Evolutionary conservation across 371 early-diverging fungal genomes (phyloP).

Genomic region (Mucor sp.): DNA sequence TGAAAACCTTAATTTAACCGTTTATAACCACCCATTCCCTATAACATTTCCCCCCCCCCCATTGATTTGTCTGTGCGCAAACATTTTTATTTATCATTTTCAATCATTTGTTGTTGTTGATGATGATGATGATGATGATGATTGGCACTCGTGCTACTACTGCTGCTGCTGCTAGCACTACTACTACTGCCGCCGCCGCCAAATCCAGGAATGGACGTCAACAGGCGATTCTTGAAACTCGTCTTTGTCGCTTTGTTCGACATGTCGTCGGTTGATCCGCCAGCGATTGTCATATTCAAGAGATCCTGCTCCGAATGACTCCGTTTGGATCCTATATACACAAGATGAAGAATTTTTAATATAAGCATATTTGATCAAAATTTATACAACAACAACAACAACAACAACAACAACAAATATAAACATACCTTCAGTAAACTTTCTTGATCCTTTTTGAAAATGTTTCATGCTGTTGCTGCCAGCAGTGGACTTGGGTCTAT

Average conservation of each 20-base stretch:
- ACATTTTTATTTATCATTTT: constrained; percentile 4
- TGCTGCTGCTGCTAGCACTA: background rate
- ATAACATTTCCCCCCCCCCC: background rate
- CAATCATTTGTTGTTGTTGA: background rate
- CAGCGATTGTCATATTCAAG: constrained; percentile 17
- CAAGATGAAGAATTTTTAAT: constrained; percentile 19
- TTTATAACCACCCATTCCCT: background rate
- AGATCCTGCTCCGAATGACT: constrained; percentile 47
- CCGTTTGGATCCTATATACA: constrained; percentile 23
- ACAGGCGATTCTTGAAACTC: constrained; percentile 28
- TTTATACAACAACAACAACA: constrained; percentile 2
- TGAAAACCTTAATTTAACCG: constrained; percentile 1
- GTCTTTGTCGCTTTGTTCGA: background rate
- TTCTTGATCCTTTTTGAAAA: constrained; percentile 9
- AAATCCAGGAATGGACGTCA: constrained; percentile 29
- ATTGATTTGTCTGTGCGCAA: constrained; percentile 6
- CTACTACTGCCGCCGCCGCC: background rate
- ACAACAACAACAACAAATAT: constrained; percentile 11
- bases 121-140: background rate
- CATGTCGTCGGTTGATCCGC: background rate
- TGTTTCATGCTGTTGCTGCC: constrained; percentile 2
- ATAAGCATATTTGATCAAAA: constrained; percentile 12
- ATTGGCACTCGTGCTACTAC: constrained; percentile 14
- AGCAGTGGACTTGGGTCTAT: background rate
- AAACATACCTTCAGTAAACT: constrained; percentile 15